phyloP scores from a whole-genome alignment of 495 filamentous ascomycete genomes.

The Halenospora varia region DNA sequence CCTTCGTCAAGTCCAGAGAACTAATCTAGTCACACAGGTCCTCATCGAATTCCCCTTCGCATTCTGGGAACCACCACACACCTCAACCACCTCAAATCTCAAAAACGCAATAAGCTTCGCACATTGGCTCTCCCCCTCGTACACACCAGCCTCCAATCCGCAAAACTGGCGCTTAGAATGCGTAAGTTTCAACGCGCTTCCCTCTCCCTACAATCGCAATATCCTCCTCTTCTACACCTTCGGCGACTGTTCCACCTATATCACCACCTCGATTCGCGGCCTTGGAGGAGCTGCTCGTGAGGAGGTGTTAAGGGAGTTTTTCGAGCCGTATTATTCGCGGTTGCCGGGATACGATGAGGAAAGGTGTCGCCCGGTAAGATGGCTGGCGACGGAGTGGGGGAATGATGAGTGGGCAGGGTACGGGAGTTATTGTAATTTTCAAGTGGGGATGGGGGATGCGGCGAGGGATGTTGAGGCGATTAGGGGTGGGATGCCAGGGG shows the following conservation, averaged over 20 bases:
- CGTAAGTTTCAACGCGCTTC: conserved; percentile 69
- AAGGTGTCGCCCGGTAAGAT: conserved; percentile 57
- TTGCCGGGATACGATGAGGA: conserved; percentile 58
- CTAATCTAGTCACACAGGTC: conserved; percentile 37
- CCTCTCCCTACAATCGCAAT: conserved; percentile 56
- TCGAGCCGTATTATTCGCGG: conserved; percentile 72
- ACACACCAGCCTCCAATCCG: conserved; percentile 57
- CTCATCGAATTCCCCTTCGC: conserved; percentile 79
- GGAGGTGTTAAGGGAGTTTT: conserved; percentile 46
- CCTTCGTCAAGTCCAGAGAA: not conserved
- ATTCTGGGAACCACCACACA: conserved; percentile 38
- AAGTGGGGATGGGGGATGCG: conserved; percentile 66
- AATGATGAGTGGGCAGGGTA: conserved; percentile 78
- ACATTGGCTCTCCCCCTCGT: conserved; percentile 59
- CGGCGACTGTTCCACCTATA: conserved; percentile 51
- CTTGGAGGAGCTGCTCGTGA: conserved; percentile 35
- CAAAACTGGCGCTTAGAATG: conserved; percentile 69
- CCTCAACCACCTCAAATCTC: conserved; percentile 14
- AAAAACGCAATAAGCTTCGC: conserved; percentile 49
- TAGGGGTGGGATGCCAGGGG: conserved; percentile 62
- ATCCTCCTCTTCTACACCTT: conserved; percentile 90
- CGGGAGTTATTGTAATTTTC: conserved; percentile 88
- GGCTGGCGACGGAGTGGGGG: conserved; percentile 74
- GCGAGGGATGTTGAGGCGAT: conserved; percentile 68
- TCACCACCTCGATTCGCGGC: conserved; percentile 35